Evolutionary conservation across 179 eudicot genomes (phyloP), one percentile per base, ranked within the genome.

Genomic region (Beta macrorhiza): DNA sequence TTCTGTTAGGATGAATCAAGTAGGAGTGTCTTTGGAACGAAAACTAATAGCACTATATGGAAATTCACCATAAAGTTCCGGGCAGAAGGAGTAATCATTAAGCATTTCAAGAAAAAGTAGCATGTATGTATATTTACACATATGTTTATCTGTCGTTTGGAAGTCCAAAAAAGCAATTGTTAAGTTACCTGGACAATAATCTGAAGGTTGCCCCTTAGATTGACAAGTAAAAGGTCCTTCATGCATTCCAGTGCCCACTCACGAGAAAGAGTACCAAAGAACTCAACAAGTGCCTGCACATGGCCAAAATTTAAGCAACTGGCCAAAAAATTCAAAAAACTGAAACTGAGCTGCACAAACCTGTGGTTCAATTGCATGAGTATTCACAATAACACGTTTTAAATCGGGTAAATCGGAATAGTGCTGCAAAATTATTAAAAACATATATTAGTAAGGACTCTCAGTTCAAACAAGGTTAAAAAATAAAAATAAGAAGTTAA

Each of bases 331-430:
- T 1, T 8, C 4, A 44, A n/a, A 37, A 13, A 44, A 17, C 37
- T 68, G n/a, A 61, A 37, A 67, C 56, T 10, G 10, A 67, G 42
- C 49, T 2, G 22, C 58, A 56, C 12, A 69, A 77, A 95, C 98
- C 98, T 95, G 98, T 73, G 98, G 98, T 87, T 95, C 98, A 82
- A 95, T 92, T 29, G 98, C 98, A 89, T 95, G 98, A 58, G 98
- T 95, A 79, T 95, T 95, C 89, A 95, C 98, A 75, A 95, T 95
- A 82, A 95, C 93, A 86, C 98, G 98, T 80, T 95, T 95, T 79
- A 95, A 82, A 80, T 95, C 98, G 4, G 98, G 93, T 81, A 92
- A 84, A 84, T 93, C 97, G 64, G 90, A 65, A 79, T 95, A 95
- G 78, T 95, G 98, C 98, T 95, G 97, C 87, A 85, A 75, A 72